Conservation (phyloP, 2,329 filamentous ascomycete species). For the Phialemonium atrogriseum region DNA sequence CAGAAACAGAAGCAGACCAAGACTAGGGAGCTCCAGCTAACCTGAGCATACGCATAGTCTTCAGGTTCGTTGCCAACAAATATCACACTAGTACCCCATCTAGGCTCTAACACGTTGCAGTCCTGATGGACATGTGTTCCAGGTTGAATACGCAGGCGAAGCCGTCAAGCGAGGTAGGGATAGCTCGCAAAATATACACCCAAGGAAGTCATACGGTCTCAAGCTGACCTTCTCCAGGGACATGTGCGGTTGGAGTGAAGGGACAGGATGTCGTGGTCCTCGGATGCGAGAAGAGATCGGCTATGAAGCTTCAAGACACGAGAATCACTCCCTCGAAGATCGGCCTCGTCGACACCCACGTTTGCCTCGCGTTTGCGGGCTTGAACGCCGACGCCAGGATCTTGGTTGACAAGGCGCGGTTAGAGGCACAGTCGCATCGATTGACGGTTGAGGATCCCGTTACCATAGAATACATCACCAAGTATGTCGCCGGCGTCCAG, state of each 20-base stretch:
- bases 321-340: slow-evolving; percentile 99
- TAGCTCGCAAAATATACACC: slow-evolving; percentile 3
- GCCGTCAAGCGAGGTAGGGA: slow-evolving; percentile 88
- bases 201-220: slow-evolving; percentile 8
- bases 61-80: slow-evolving; percentile 52
- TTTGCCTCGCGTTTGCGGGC: slow-evolving; percentile 93
- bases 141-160: slow-evolving; percentile 98
- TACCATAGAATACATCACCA: slow-evolving; percentile 98
- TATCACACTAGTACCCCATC: too few species aligned
- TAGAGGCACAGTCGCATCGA: slow-evolving; percentile 96
- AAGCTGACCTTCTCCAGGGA: slow-evolving; percentile 49
- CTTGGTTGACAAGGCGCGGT: slow-evolving; percentile 91
- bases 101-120: slow-evolving; percentile 47
- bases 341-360: slow-evolving; percentile 88
- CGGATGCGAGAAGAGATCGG: slow-evolving; percentile 96
- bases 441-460: slow-evolving; percentile 96
- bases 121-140: slow-evolving; percentile 98
- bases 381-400: slow-evolving; percentile 97
- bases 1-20: slow-evolving; percentile 32
- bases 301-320: slow-evolving; percentile 99
- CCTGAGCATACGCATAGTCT: slow-evolving; percentile 51
- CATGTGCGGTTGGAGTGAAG: slow-evolving; percentile 96
- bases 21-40: slow-evolving; percentile 29
- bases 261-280: slow-evolving; percentile 89
- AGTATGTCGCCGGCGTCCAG: slow-evolving; percentile 96